phyloP scores from a whole-genome alignment of 2,329 filamentous ascomycete species.

The Claviceps sp. region DNA sequence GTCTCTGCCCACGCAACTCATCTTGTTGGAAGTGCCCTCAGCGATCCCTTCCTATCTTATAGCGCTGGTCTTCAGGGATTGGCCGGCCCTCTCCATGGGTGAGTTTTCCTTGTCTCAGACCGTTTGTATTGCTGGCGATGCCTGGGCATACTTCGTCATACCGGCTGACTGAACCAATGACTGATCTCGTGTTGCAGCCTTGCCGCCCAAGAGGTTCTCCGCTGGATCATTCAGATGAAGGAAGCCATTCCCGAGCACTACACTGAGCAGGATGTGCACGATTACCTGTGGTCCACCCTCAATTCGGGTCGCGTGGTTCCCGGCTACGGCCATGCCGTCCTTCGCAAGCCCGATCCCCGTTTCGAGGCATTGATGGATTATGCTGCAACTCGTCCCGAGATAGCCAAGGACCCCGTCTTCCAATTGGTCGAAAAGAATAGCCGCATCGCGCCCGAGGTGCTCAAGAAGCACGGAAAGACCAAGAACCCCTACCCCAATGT shows the following conservation, averaged over 20 bases:
- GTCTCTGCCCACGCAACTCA: slow-evolving; percentile 94
- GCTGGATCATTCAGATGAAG: slow-evolving; percentile 96
- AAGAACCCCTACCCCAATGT: slow-evolving; percentile 98
- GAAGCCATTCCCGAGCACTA: slow-evolving; percentile 67
- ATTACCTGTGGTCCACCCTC: slow-evolving; percentile 86
- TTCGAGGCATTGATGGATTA: slow-evolving; percentile 97
- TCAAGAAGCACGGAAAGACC: slow-evolving; percentile 94
- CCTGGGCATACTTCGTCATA: background rate
- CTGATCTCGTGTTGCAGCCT: slow-evolving; percentile 36
- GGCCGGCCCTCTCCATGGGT: slow-evolving; percentile 62
- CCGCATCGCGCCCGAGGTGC: slow-evolving; percentile 76
- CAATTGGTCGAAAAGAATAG: slow-evolving; percentile 88
- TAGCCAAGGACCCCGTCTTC: slow-evolving; percentile 80
- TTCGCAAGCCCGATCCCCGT: slow-evolving; percentile 91
- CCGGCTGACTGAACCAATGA: background rate
- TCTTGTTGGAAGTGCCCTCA: slow-evolving; percentile 85
- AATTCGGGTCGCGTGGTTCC: slow-evolving; percentile 91
- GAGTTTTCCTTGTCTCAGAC: slow-evolving; percentile 14
- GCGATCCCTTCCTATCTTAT: slow-evolving; percentile 91
- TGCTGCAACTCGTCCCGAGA: slow-evolving; percentile 70
- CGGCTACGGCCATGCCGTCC: slow-evolving; percentile 88
- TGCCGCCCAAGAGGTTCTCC: slow-evolving; percentile 90
- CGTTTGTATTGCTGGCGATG: background rate
- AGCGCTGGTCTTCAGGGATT: slow-evolving; percentile 90
- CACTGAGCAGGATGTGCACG: slow-evolving; percentile 67